A percentile compares a stretch with the other conserved stretches of the same genome.
These are phyloP conservation scores for Ophiocordyceps camponoti-leonardi DNA, from an alignment of 2,329 filamentous ascomycete genomes.

Conservation along the genomic window DNA sequence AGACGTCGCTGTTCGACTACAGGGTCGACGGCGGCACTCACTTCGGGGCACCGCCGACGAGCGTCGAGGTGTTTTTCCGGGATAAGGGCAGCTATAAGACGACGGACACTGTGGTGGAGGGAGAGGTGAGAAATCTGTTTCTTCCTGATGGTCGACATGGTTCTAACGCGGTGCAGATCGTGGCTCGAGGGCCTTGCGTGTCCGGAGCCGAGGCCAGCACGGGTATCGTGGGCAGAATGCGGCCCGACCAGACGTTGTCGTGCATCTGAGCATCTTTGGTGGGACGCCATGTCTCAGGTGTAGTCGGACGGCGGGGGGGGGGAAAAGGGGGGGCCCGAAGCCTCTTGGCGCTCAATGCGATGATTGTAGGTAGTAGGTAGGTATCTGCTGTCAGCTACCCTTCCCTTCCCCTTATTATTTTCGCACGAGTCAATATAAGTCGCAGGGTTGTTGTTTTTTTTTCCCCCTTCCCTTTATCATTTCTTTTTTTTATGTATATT, in stretches of 20 bases:
- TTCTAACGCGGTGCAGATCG: conserved; percentile 29
- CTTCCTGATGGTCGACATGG: neutral
- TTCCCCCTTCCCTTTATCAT: no score
- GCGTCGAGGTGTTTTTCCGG: conserved; percentile 59
- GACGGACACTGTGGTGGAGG: conserved; percentile 41
- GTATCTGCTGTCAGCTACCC: neutral
- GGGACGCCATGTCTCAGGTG: neutral
- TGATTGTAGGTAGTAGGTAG: neutral
- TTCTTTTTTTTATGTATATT: no score
- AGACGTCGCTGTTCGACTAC: conserved; percentile 83
- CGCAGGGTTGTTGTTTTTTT: neutral
- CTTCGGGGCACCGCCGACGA: conserved; percentile 69
- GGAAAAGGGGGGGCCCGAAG: no score
- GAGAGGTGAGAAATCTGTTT: conserved; percentile 36
- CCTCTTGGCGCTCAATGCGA: neutral
- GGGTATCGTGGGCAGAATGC: conserved; percentile 46
- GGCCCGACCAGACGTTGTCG: conserved; percentile 57
- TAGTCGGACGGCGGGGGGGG: neutral
- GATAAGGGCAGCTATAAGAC: conserved; percentile 44
- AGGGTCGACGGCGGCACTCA: conserved; percentile 40
- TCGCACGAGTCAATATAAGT: no score
- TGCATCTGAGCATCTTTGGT: conserved; percentile 18
- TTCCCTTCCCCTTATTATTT: no score
- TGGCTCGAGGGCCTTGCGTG: conserved; percentile 58
- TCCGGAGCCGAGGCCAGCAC: conserved; percentile 47